Evolutionary conservation across 1,284 basidiomycete genomes (phyloP).

Genomic region (Boletellus deceptivus): DNA sequence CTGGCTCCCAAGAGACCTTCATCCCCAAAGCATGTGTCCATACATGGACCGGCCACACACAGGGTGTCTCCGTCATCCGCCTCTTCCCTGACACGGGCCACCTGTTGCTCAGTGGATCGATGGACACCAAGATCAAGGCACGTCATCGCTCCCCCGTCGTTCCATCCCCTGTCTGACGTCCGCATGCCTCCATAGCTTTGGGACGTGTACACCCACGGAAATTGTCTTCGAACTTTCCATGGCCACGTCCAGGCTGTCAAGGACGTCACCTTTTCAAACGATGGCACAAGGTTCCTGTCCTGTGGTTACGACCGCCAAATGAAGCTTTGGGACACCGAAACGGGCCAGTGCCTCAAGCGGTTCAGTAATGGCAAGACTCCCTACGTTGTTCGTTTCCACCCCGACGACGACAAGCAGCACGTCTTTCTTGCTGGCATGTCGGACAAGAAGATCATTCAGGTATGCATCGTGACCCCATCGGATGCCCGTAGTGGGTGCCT

Average conservation of each 20-base stretch:
- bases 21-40: conserved; percentile 95
- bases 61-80: conserved; percentile 91
- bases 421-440: conserved; percentile 98
- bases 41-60: conserved; percentile 98
- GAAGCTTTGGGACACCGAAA: conserved; percentile 99
- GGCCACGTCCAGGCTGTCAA: conserved; percentile 97
- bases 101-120: conserved; percentile 88
- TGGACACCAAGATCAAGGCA: conserved; percentile 99
- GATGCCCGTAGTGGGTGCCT: conserved; percentile 1
- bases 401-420: conserved; percentile 93
- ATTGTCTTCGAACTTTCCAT: conserved; percentile 95
- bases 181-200: conserved; percentile 66
- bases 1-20: conserved; percentile 87
- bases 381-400: conserved; percentile 93
- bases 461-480: conserved; percentile 34
- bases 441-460: conserved; percentile 98
- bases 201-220: conserved; percentile 97
- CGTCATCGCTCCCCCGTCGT: conserved; percentile 19
- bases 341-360: conserved; percentile 92
- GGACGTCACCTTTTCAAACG: conserved; percentile 93
- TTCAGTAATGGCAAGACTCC: conserved; percentile 97
- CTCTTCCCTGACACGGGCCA: conserved; percentile 93
- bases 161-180: conserved; percentile 2
- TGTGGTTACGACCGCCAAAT: conserved; percentile 95
- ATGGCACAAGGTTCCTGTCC: conserved; percentile 87